Base-by-base conservation (phyloP, 1,284 basidiomycete genomes). In the Hemileia vastatrix region DNA sequence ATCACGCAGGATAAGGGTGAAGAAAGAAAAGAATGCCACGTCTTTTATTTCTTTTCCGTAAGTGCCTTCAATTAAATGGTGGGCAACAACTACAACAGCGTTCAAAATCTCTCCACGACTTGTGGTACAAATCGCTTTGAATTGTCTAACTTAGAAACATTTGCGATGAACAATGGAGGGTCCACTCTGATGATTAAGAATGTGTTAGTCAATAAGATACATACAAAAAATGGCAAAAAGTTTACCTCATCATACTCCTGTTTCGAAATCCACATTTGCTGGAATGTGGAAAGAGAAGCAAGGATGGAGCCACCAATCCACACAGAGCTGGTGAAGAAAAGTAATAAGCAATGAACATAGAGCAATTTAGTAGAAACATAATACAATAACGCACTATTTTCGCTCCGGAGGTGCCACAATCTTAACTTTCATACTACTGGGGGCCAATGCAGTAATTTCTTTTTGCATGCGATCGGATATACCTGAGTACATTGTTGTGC, bases 241-340 rank as follows among this genome's bases (percentile, higher is more conserved):
- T 47, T 19, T 18, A 63, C 60, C 54, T 63, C 60, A 56, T 63
- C 60, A 18, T 63, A 63, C 36, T 63, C 60, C 56, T 63, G 60
- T 33, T 63, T 63, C n/a, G 60, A 63, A 15, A 63, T 63, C 74
- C 77, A 78, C 77, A 78, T 79, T 77, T 81, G 81, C 82, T 95
- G 92, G 90, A 96, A 96, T 68, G 93, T 96, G 71, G 85, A 88
- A 64, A 96, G 85, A 64, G 92, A 95, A 43, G 91, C 90, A 67
- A 96, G 82, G 78, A 97, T 97, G 67, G 91, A 95, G 73, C 94
- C 93, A 83, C 94, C 93, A 76, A 97, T 97, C 93, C 93, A 97
- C 79, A 95, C 93, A 61, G 88, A 90, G 83, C 60, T 63, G 19
- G n/a, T 23, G 8, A 36, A 15, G 4, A 45, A 54, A 31, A 23